Evolutionary conservation across 2,329 filamentous ascomycete species (phyloP), one percentile per base, ranked within the genome.

Genomic region (Hymenoscyphus fructigenus): DNA sequence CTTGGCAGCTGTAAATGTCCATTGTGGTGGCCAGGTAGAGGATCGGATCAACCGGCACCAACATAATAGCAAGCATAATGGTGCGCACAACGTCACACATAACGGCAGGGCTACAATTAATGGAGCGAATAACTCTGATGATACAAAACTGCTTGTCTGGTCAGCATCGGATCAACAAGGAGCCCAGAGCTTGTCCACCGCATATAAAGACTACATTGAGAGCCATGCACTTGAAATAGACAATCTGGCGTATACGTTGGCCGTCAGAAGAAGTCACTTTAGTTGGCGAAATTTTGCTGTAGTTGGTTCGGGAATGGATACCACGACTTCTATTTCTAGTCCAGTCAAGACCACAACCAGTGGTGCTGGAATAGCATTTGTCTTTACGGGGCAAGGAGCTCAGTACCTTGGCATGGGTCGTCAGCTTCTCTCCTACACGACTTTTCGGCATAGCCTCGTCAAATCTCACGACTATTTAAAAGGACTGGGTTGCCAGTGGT

Each of bases 171-270:
- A n/a, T n/a, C n/a, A n/a, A n/a, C n/a, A n/a, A n/a, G n/a, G n/a
- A n/a, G n/a, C n/a, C n/a, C n/a, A n/a, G n/a, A n/a, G n/a, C n/a
- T n/a, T n/a, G n/a, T n/a, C n/a, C n/a, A n/a, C n/a, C n/a, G n/a
- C n/a, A n/a, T n/a, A n/a, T n/a, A n/a, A n/a, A n/a, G n/a, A n/a
- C n/a, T n/a, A n/a, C n/a, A n/a, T n/a, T n/a, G n/a, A n/a, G n/a
- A n/a, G n/a, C n/a, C n/a, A n/a, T n/a, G n/a, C n/a, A n/a, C n/a
- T n/a, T n/a, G n/a, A n/a, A n/a, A n/a, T n/a, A n/a, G 53, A 62
- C 12, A 66, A 71, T 57, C 34, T 75, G 0, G 69, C 70, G 1
- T 74, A 70, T 57, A 75, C 73, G 2, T 64, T 75, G 10, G 67
- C 66, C 1, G 60, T 44, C 3, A 41, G 62, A 53, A 62, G 72